Conservation (phyloP, 805 yeast species). For the Ogataea angusta region DNA sequence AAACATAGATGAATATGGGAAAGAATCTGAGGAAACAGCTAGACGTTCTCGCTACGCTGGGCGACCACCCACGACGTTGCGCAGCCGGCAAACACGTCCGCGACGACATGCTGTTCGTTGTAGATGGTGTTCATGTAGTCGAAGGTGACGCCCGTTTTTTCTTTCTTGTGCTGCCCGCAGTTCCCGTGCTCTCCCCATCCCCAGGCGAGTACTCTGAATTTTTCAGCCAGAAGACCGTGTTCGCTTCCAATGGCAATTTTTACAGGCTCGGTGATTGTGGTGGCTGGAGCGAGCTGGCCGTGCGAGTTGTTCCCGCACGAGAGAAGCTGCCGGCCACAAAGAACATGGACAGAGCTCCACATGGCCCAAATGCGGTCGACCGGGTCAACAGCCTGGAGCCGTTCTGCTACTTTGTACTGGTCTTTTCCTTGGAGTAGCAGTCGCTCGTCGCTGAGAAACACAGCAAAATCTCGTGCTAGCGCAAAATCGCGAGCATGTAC, state of each 20-base stretch:
- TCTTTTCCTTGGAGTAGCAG: slow-evolving; percentile 33
- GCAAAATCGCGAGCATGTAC: slow-evolving; percentile 21
- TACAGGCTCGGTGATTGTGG: slow-evolving; percentile 1
- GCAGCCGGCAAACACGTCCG: slow-evolving; percentile 54
- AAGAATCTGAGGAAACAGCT: slow-evolving; percentile 72
- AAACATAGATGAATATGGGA: slow-evolving; percentile 69
- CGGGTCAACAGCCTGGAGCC: slow-evolving; percentile 1
- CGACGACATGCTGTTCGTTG: slow-evolving; percentile 23
- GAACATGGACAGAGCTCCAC: slow-evolving; percentile 78
- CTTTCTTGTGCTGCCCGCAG: slow-evolving; percentile 52
- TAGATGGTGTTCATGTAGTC: slow-evolving; percentile 37
- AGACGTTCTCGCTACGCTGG: neutral
- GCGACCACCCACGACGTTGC: slow-evolving; percentile 63
- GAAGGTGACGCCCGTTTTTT: slow-evolving; percentile 34
- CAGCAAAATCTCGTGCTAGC: slow-evolving; percentile 61
- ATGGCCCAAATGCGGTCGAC: slow-evolving; percentile 42
- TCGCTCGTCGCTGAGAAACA: slow-evolving; percentile 26
- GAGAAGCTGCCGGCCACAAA: slow-evolving; percentile 25
- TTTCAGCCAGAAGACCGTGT: slow-evolving; percentile 57
- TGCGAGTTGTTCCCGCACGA: slow-evolving; percentile 78
- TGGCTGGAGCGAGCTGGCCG: slow-evolving; percentile 50
- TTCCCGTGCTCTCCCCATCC: slow-evolving; percentile 99
- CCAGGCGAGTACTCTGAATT: slow-evolving; percentile 61
- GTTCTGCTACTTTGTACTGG: slow-evolving; percentile 19
- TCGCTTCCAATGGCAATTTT: slow-evolving; percentile 69